These are phyloP conservation scores for Eucalyptus curtisii DNA, from an alignment of 345 rosid genomes.

Conservation along the genomic window DNA sequence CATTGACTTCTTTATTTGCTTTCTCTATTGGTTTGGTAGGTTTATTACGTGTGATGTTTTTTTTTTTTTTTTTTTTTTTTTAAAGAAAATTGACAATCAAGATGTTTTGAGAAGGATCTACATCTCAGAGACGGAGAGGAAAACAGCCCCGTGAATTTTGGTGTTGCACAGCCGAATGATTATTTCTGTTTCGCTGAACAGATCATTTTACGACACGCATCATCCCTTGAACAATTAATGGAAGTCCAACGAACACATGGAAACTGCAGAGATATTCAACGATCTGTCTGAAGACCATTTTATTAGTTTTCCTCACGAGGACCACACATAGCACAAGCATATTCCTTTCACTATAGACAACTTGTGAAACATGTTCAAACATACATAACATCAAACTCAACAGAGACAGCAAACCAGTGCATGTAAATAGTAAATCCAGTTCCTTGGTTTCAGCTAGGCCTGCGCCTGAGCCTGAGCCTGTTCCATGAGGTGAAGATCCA, in stretches of 20 bases:
- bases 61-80: neutral
- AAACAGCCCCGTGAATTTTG: neutral
- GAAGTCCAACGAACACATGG: neutral
- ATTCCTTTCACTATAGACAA: neutral
- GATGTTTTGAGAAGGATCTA: neutral
- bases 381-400: neutral
- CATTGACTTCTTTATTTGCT: neutral
- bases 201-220: neutral
- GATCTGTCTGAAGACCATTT: neutral
- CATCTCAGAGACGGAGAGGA: neutral
- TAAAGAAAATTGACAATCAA: neutral
- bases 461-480: neutral
- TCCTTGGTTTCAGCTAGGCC: neutral
- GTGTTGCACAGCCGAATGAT: neutral
- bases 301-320: neutral
- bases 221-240: neutral
- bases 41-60: neutral
- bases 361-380: neutral
- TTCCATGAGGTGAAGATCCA: constrained; percentile 9
- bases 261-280: neutral
- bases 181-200: neutral
- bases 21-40: neutral
- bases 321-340: neutral
- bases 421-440: neutral
- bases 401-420: neutral